Evolutionary conservation across 805 yeast genomes (phyloP), one percentile per base, ranked within the genome.

Genomic region (Wickerhamomyces sydowiorum): DNA sequence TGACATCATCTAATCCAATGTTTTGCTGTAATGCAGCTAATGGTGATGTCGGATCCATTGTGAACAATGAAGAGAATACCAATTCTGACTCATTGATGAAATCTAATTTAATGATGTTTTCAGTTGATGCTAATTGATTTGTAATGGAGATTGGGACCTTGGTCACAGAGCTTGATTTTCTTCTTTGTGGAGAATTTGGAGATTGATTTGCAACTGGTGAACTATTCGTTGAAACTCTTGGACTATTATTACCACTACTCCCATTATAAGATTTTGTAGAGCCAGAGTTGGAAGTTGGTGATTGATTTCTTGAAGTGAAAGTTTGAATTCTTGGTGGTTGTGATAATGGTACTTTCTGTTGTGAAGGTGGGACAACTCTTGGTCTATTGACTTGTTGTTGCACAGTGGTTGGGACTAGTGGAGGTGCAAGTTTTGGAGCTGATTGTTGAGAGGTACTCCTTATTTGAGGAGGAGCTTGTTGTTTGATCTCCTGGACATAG

Each of bases 1-100:
- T 40, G 14, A 52, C 51, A 41, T 64, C 67, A 39, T 55, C 60
- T 17, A 60, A 37, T 8, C 47, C 42, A n/a, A 39, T 28, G 25
- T 42, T 39, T 5, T 27, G 19, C 19, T 40, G 32, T 8, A 43
- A 14, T 7, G 40, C 41, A 1, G 46, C 41, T 17, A 42, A 37
- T 17, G 37, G 25, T 2, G 51, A 45, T 1, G 43, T 36, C 23
- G 54, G 54, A 40, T 51, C 53, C 34, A 45, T 43, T 4, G 54
- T 42, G 4, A 42, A 41, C 8, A 51, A 35, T 9, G 42, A 32
- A 3, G 48, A 37, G 29, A 47, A 46, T 5, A 22, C 31, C 21
- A 57, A 38, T 17, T 54, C 56, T 7, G 57, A 37, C 12, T 48
- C 37, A 24, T 47, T 45, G 29, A 57, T 53, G 29, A 37, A 47